phyloP scores from a whole-genome alignment of 2,329 filamentous ascomycete genomes.

The Hypoxylon sp. region DNA sequence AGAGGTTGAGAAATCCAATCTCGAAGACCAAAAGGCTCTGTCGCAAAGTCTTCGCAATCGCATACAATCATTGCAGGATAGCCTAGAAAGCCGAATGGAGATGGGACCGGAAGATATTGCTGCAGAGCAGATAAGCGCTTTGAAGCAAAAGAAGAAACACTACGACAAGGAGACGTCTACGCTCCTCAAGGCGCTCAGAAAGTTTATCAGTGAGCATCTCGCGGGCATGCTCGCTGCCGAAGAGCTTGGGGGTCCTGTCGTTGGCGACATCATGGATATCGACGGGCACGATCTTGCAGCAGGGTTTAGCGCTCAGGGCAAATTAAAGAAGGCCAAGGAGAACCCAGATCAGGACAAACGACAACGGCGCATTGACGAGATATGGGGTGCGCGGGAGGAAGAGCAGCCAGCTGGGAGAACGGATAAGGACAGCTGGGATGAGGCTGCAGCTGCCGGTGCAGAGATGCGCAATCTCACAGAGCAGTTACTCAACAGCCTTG shows the following conservation, averaged over 20 bases:
- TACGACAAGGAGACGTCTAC: conserved; percentile 74
- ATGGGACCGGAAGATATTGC: conserved; percentile 74
- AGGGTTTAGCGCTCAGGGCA: conserved; percentile 73
- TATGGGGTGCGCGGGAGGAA: conserved; percentile 64
- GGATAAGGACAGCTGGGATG: conserved; percentile 58
- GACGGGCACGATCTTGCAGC: conserved; percentile 71
- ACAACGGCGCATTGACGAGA: conserved; percentile 74
- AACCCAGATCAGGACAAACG: conserved; percentile 64
- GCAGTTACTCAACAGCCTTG: conserved; percentile 71
- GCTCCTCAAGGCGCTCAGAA: conserved; percentile 75
- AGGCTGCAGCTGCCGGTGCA: conserved; percentile 65
- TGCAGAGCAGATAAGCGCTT: conserved; percentile 72
- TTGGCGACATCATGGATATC: conserved; percentile 79
- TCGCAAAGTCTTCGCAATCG: conserved; percentile 67
- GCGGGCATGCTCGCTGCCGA: conserved; percentile 85
- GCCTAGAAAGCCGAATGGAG: conserved; percentile 69
- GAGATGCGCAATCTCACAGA: conserved; percentile 75
- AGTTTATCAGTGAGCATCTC: conserved; percentile 79
- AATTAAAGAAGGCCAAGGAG: conserved; percentile 65
- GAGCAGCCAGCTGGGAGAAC: conserved; percentile 46
- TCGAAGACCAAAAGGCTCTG: conserved; percentile 71
- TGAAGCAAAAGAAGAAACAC: conserved; percentile 70
- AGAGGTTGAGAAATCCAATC: conserved; percentile 64
- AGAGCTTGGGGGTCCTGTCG: conserved; percentile 85
- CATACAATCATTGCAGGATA: conserved; percentile 71